These are phyloP conservation scores for Lasiodiplodia citricola DNA, from an alignment of 2,329 filamentous ascomycete species.

Conservation along the genomic window DNA sequence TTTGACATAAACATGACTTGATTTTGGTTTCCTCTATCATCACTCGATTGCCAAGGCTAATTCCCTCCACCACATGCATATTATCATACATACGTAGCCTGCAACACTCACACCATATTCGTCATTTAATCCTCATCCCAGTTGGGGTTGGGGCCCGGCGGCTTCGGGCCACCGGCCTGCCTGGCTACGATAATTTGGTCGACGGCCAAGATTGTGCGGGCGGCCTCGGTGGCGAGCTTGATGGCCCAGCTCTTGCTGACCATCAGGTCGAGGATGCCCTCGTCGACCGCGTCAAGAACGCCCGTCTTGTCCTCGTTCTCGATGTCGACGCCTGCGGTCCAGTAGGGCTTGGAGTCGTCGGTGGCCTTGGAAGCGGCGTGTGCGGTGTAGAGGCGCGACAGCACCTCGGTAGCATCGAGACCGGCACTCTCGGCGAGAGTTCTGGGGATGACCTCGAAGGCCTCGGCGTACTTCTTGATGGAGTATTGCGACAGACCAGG, in stretches of 20 bases:
- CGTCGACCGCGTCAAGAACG: slow-evolving; percentile 81
- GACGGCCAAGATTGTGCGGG: slow-evolving; percentile 90
- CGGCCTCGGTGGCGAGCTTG: slow-evolving; percentile 93
- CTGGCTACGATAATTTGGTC: slow-evolving; percentile 99
- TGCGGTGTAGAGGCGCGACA: slow-evolving; percentile 89
- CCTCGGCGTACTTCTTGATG: slow-evolving; percentile 96
- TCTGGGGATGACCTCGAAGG: slow-evolving; percentile 94
- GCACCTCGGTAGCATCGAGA: slow-evolving; percentile 94
- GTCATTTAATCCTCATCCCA: slow-evolving; percentile 67
- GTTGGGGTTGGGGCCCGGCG: slow-evolving; percentile 87
- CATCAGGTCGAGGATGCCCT: slow-evolving; percentile 90
- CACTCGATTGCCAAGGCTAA: neutral
- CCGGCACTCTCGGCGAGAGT: slow-evolving; percentile 94
- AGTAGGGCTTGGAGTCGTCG: slow-evolving; percentile 70
- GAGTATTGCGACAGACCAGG: slow-evolving; percentile 93
- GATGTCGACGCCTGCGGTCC: slow-evolving; percentile 92
- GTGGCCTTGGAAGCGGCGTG: slow-evolving; percentile 69
- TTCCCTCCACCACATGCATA: slow-evolving; percentile 10
- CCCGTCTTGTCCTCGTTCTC: slow-evolving; percentile 85
- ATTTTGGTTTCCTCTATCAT: slow-evolving; percentile 17
- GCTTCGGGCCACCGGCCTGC: slow-evolving; percentile 96
- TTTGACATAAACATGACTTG: slow-evolving; percentile 2
- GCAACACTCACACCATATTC: neutral
- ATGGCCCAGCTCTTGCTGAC: slow-evolving; percentile 96
- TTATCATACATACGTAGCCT: slow-evolving; percentile 15